These are phyloP conservation scores for Miscanthus sacchariflorus DNA, from an alignment of 202 grass and related monocot species.

Conservation along the genomic window DNA sequence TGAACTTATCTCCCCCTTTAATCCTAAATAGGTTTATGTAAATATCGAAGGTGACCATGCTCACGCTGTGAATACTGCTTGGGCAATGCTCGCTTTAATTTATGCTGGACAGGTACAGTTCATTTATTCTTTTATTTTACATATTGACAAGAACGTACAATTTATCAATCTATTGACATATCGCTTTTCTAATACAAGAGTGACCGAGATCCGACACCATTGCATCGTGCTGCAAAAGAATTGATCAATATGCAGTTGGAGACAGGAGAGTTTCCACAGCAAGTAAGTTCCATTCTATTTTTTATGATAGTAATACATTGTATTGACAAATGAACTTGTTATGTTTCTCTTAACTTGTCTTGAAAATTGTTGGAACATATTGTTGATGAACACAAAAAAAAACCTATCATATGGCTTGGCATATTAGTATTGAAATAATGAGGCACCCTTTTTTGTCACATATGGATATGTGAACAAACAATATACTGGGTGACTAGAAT, in stretches of 20 bases:
- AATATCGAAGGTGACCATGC: not conserved
- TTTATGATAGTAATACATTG: not conserved
- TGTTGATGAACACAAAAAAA: not conserved
- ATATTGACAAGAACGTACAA: not conserved
- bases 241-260: slow-evolving; percentile 24
- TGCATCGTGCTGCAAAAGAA: slow-evolving; percentile 18
- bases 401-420: too few relatives aligned
- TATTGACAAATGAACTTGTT: not conserved
- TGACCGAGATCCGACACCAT: slow-evolving; percentile 15
- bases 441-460: not conserved
- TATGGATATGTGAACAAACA: not conserved
- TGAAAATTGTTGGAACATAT: not conserved
- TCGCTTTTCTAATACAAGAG: not conserved
- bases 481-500: not conserved
- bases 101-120: not conserved
- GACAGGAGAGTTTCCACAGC: slow-evolving; percentile 27
- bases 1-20: not conserved
- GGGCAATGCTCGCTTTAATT: not conserved
- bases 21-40: not conserved
- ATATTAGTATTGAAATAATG: not conserved
- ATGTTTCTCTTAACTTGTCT: not conserved
- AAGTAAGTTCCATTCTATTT: slow-evolving; percentile 2
- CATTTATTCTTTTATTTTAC: not conserved
- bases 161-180: not conserved
- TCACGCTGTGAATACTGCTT: not conserved